Conservation (phyloP, 371 early-diverging fungal genomes). For the Chytridium lagenaria region DNA sequence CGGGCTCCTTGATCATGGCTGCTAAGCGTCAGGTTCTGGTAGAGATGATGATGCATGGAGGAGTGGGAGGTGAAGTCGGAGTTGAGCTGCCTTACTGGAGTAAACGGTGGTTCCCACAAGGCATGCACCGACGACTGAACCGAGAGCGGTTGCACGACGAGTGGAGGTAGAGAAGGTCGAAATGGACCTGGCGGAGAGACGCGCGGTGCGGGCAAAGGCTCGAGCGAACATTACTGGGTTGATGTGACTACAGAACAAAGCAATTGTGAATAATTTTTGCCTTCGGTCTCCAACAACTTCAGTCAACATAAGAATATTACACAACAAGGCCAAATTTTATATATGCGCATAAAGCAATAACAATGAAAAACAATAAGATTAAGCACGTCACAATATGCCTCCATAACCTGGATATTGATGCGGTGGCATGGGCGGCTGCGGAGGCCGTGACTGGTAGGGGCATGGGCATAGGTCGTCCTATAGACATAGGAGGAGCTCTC, state of each 20-base stretch:
- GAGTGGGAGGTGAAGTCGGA: no score
- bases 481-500: no score
- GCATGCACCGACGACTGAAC: neutral
- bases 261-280: no score
- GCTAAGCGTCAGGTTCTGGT: neutral
- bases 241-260: no score
- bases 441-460: neutral
- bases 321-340: no score
- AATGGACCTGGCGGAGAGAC: neutral
- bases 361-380: no score
- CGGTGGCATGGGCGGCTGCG: neutral
- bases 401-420: neutral
- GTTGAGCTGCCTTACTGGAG: neutral
- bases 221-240: constrained; percentile 1
- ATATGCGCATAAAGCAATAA: no score
- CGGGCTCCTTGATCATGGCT: constrained; percentile 17
- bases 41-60: no score
- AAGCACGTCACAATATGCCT: no score
- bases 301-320: no score
- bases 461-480: no score
- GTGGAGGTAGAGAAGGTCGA: neutral
- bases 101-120: neutral
- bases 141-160: neutral
- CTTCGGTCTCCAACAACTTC: no score
- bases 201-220: constrained; percentile 8